These are phyloP conservation scores for Boletellus sp. DNA, from an alignment of 1,284 basidiomycete genomes.

Conservation along the genomic window DNA sequence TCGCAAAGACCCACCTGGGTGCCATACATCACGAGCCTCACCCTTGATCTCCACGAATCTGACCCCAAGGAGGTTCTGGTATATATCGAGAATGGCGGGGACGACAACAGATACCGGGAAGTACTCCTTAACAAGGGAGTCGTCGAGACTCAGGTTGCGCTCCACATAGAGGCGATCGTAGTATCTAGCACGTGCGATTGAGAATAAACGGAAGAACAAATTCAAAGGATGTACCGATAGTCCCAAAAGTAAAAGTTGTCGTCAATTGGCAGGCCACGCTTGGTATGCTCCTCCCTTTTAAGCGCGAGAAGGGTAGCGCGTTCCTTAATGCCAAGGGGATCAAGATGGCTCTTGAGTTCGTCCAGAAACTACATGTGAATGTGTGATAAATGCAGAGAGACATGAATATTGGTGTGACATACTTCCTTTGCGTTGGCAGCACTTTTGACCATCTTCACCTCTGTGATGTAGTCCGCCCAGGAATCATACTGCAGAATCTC, in stretches of 20 bases:
- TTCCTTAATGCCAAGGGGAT: conserved; percentile 68
- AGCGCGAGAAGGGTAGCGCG: conserved; percentile 61
- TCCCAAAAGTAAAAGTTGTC: conserved; percentile 71
- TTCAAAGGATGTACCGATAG: conserved; percentile 35
- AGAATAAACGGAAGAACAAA: background rate
- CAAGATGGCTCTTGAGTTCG: conserved; percentile 71
- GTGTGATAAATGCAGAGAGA: background rate
- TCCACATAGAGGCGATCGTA: conserved; percentile 74
- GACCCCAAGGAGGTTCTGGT: conserved; percentile 76
- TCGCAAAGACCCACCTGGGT: conserved; percentile 51
- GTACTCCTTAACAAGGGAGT: conserved; percentile 77
- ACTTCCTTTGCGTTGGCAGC: conserved; percentile 50
- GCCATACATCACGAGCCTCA: conserved; percentile 56
- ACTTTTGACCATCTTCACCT: conserved; percentile 81
- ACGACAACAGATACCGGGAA: conserved; percentile 82
- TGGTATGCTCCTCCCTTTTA: conserved; percentile 68
- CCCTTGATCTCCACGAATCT: conserved; percentile 63
- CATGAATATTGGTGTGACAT: conserved; percentile 15
- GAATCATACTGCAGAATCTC: conserved; percentile 68
- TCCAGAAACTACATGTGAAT: conserved; percentile 52
- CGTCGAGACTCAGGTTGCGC: conserved; percentile 63
- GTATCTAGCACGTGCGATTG: conserved; percentile 36
- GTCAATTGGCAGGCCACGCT: conserved; percentile 58
- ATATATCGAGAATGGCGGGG: conserved; percentile 75
- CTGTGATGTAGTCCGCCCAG: conserved; percentile 79